phyloP scores from a whole-genome alignment of 371 early-diverging fungal species.

The Mortierella sp. region DNA sequence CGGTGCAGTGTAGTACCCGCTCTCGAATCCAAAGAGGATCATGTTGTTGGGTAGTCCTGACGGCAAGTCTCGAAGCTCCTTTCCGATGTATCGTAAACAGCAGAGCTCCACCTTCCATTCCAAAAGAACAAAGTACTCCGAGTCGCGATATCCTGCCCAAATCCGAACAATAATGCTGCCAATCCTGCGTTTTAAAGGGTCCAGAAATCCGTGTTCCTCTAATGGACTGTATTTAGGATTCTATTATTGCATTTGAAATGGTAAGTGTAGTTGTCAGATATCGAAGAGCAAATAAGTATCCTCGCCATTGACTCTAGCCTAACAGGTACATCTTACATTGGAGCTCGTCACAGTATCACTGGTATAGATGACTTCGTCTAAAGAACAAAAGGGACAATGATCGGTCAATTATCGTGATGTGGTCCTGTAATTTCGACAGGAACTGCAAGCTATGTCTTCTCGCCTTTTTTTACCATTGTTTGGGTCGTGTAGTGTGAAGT shows the following conservation, averaged over 20 bases:
- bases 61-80: constrained; percentile 62
- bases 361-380: constrained; percentile 57
- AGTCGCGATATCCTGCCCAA: constrained; percentile 64
- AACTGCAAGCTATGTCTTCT: too few species aligned
- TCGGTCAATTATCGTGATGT: neutral
- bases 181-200: constrained; percentile 23
- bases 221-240: constrained; percentile 45
- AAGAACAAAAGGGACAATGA: neutral
- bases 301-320: neutral
- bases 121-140: constrained; percentile 61
- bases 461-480: constrained; percentile 32
- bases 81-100: constrained; percentile 63
- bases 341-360: constrained; percentile 44
- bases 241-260: constrained; percentile 13
- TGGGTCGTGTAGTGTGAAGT: constrained; percentile 49
- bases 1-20: constrained; percentile 71
- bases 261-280: neutral
- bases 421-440: too few species aligned
- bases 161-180: constrained; percentile 58
- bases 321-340: constrained; percentile 35
- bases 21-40: constrained; percentile 65
- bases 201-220: constrained; percentile 41
- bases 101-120: constrained; percentile 71
- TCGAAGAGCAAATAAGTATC: too few species aligned
- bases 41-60: constrained; percentile 67